Percentiles rank a stretch among this genome's conserved stretches.
Evolutionary conservation across 352 stramenopile species (phyloP).

Genomic region (Phytophthora crassamura): DNA sequence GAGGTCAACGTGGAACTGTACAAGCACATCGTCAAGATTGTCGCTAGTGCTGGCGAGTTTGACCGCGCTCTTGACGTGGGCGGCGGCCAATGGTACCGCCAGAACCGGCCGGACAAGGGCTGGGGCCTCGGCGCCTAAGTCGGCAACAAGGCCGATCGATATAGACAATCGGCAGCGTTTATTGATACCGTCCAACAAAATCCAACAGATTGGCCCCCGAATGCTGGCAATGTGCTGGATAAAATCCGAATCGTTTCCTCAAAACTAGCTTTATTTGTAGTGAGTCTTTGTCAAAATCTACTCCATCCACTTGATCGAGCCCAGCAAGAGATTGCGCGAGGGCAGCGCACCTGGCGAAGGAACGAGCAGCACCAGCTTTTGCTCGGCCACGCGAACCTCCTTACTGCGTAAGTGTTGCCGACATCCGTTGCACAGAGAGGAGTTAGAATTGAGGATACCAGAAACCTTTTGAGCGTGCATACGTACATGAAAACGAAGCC

Average conservation of each 20-base stretch:
- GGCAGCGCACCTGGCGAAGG: conserved; percentile 80
- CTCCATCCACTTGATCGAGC: conserved; percentile 90
- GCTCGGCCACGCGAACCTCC: conserved; percentile 75
- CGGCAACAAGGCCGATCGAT: not conserved
- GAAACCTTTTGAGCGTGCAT: not conserved
- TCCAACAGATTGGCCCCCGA: not conserved
- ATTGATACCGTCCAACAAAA: no score
- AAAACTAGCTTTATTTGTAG: conserved; percentile 32
- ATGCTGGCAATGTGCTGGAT: not conserved
- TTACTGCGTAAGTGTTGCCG: conserved; percentile 46
- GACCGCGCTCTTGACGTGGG: conserved; percentile 87
- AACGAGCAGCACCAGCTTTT: conserved; percentile 85
- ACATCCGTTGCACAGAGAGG: conserved; percentile 6
- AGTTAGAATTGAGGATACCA: not conserved
- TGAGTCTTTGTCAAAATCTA: conserved; percentile 32
- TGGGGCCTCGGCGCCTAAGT: conserved; percentile 45
- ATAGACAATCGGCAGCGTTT: conserved; percentile 1
- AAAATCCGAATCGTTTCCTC: conserved; percentile 19
- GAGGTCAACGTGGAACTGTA: conserved; percentile 80
- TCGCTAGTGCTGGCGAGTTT: conserved; percentile 84
- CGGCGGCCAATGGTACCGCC: conserved; percentile 85
- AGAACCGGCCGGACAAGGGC: conserved; percentile 76
- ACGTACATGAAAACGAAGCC: conserved; percentile 90
- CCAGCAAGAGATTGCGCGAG: conserved; percentile 79
- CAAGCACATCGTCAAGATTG: conserved; percentile 84